Percentiles rank a stretch among this genome's conserved stretches.
phyloP scores from a whole-genome alignment of 2,329 filamentous ascomycete species.

The Parasarocladium wereldwijsianum region DNA sequence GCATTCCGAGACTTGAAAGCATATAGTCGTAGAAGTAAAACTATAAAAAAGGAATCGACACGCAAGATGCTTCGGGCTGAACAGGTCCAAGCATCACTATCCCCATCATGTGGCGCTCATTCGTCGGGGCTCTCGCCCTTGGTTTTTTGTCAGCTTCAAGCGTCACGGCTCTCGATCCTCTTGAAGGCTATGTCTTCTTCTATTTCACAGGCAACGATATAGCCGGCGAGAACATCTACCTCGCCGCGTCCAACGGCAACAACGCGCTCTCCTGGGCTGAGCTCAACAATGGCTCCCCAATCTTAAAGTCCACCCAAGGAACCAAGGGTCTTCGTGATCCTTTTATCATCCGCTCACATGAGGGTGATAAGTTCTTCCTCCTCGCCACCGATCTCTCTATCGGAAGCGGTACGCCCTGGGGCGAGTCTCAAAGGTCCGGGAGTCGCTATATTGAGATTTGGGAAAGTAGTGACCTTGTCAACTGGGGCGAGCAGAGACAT shows the following conservation, averaged over 20 bases:
- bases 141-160: too few relatives aligned
- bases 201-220: constrained; percentile 31
- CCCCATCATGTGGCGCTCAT: too few relatives aligned
- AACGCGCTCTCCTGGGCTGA: constrained; percentile 35
- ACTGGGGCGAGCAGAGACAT: constrained; percentile 35
- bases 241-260: constrained; percentile 36
- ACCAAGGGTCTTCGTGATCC: constrained; percentile 36
- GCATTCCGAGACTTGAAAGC: too few relatives aligned
- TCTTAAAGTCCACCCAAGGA: constrained; percentile 28
- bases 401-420: constrained; percentile 37
- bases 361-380: constrained; percentile 35
- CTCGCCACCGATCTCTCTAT: constrained; percentile 39
- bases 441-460: constrained; percentile 37
- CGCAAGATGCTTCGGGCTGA: too few relatives aligned
- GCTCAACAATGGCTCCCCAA: constrained; percentile 30
- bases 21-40: too few relatives aligned
- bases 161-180: constrained; percentile 8
- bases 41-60: too few relatives aligned
- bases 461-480: constrained; percentile 33
- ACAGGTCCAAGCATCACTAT: too few relatives aligned
- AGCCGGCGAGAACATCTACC: constrained; percentile 34
- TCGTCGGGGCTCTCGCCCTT: not conserved
- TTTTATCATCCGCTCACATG: constrained; percentile 34
- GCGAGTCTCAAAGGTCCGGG: constrained; percentile 27
- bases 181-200: constrained; percentile 33